Percentiles rank a stretch among this genome's conserved stretches.
phyloP scores from a whole-genome alignment of 2,329 filamentous ascomycete species.

The Aureobasidium pullulans region DNA sequence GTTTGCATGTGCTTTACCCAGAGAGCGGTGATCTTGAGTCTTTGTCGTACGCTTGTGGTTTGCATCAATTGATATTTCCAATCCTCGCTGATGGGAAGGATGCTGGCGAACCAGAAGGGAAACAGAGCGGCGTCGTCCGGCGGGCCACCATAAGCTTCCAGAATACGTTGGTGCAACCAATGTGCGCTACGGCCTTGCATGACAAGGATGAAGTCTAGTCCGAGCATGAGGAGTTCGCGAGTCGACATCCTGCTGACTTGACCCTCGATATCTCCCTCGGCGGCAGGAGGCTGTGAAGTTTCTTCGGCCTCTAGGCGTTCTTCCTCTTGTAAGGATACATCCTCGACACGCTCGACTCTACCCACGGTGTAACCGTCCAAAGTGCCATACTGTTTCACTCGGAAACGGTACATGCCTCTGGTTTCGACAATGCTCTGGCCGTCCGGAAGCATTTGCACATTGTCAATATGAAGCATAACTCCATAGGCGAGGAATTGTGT shows the following conservation, averaged over 20 bases:
- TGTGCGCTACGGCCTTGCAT: slow-evolving; percentile 62
- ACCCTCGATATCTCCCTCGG: slow-evolving; percentile 24
- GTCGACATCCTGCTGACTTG: slow-evolving; percentile 58
- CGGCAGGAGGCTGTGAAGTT: slow-evolving; percentile 32
- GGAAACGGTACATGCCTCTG: slow-evolving; percentile 68
- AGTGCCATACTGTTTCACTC: slow-evolving; percentile 55
- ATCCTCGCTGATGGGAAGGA: slow-evolving; percentile 67
- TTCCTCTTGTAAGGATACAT: slow-evolving; percentile 74
- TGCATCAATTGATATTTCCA: slow-evolving; percentile 72
- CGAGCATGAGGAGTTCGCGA: slow-evolving; percentile 58
- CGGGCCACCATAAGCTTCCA: slow-evolving; percentile 68
- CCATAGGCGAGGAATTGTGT: slow-evolving; percentile 65
- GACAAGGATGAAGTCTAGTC: slow-evolving; percentile 58
- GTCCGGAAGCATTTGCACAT: slow-evolving; percentile 65
- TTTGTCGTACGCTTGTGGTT: slow-evolving; percentile 67
- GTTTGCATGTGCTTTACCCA: slow-evolving; percentile 72
- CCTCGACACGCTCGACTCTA: slow-evolving; percentile 69
- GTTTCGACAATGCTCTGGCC: slow-evolving; percentile 78
- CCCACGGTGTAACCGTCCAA: slow-evolving; percentile 73
- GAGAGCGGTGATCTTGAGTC: slow-evolving; percentile 71
- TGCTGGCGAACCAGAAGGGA: slow-evolving; percentile 84
- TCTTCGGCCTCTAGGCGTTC: slow-evolving; percentile 68
- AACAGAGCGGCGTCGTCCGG: slow-evolving; percentile 70
- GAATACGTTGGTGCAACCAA: slow-evolving; percentile 67
- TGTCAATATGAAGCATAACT: slow-evolving; percentile 68